A percentile compares a stretch with the other conserved stretches of the same genome.
phyloP scores from a whole-genome alignment of 768 basidiomycete species.

The Agaricus bisporus region DNA sequence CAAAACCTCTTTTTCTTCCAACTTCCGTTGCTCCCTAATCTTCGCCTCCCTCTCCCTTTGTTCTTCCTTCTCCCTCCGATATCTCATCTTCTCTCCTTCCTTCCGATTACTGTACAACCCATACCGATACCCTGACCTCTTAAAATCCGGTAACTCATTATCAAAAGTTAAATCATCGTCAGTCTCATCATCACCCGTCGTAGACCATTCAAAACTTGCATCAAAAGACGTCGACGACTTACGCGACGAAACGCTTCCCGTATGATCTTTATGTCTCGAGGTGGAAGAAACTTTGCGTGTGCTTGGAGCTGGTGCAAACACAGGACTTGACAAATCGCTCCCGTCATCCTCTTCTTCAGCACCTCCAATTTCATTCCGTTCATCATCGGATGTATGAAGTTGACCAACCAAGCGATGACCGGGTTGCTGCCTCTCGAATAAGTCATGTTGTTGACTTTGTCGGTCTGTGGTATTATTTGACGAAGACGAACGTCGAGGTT shows the following conservation, averaged over 20 bases:
- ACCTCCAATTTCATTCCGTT: neutral
- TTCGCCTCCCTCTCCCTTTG: neutral
- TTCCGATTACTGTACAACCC: slow-evolving; percentile 1
- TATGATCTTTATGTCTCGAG: neutral
- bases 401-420: slow-evolving; percentile 5
- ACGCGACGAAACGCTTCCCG: neutral
- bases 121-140: slow-evolving; percentile 13
- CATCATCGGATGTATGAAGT: slow-evolving; percentile 7
- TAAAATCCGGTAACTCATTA: neutral
- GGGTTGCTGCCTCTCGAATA: neutral
- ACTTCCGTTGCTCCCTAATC: neutral
- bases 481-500: neutral
- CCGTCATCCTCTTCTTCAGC: neutral
- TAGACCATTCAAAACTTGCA: neutral
- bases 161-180: slow-evolving; percentile 12
- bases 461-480: neutral
- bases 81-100: neutral
- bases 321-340: slow-evolving; percentile 1
- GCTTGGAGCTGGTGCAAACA: slow-evolving; percentile 4
- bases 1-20: neutral
- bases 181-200: neutral
- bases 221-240: neutral
- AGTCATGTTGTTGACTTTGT: neutral
- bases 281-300: neutral
- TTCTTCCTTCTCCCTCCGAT: neutral